These are phyloP conservation scores for Pinus taeda DNA, from an alignment of 75 land plant genomes.

Conservation along the genomic window DNA sequence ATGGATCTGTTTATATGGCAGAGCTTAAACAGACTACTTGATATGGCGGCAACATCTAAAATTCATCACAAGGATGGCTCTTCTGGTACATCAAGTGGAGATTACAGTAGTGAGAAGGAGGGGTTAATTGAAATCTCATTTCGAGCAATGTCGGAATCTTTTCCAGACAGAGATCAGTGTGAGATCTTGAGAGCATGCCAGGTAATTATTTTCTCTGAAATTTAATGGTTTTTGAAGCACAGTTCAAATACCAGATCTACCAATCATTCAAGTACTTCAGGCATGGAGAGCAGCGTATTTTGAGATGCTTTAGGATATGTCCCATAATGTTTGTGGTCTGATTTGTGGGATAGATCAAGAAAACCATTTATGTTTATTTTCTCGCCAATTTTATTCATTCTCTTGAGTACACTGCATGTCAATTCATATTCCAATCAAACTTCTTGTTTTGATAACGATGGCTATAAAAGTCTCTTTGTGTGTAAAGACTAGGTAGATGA, in stretches of 20 bases:
- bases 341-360: not conserved
- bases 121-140: slow-evolving; percentile 4
- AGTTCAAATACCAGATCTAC: not conserved
- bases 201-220: slow-evolving; percentile 6
- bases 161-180: slow-evolving; percentile 9
- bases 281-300: not conserved
- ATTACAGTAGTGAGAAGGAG: slow-evolving; percentile 2
- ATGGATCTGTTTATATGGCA: slow-evolving; percentile 1
- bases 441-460: not conserved
- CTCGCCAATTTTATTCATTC: not conserved
- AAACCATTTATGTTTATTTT: not conserved
- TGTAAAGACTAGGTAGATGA: not conserved
- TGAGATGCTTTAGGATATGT: not conserved
- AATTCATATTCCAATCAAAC: not conserved
- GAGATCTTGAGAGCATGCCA: slow-evolving; percentile 3
- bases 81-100: not conserved
- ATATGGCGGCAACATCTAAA: slow-evolving; percentile 3
- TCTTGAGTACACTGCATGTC: not conserved
- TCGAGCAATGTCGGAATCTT: slow-evolving; percentile 8
- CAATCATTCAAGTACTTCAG: not conserved
- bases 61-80: slow-evolving; percentile 2
- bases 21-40: slow-evolving; percentile 9
- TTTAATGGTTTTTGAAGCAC: not conserved
- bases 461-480: not conserved
- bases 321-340: not conserved